Percentiles rank a stretch among this genome's conserved stretches.
Evolutionary conservation across 2,329 filamentous ascomycete genomes (phyloP).

Genomic region (Beauveria brongniartii): DNA sequence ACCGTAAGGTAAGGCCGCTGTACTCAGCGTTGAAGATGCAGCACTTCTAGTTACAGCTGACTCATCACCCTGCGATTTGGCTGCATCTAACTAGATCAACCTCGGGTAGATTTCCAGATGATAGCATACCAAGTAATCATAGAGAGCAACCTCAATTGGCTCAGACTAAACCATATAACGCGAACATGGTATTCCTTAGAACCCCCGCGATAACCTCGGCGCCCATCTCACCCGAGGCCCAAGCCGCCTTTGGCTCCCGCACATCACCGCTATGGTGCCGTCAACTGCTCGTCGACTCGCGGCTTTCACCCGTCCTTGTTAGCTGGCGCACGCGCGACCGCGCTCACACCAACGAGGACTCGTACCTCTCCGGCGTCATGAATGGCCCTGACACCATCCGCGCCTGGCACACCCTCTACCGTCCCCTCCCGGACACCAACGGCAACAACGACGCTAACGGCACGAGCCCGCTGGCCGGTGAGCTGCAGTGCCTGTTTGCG

Average conservation of each 20-base stretch:
- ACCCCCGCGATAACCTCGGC: not conserved
- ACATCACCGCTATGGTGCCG: slow-evolving; percentile 6
- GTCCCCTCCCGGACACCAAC: not conserved
- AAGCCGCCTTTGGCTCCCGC: not conserved
- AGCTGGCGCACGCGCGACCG: not conserved
- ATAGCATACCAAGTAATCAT: not conserved
- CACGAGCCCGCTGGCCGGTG: not conserved
- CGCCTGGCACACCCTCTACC: slow-evolving; percentile 5
- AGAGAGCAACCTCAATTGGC: not conserved
- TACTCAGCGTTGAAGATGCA: not conserved
- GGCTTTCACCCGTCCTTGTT: not conserved
- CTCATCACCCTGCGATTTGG: not conserved
- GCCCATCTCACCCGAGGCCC: not conserved
- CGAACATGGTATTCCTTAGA: not conserved
- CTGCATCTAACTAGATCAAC: not conserved
- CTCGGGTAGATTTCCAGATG: not conserved
- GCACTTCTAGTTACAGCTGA: not conserved
- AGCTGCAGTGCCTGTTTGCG: slow-evolving; percentile 5
- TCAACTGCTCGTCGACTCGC: slow-evolving; percentile 1
- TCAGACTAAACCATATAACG: no score
- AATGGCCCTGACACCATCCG: not conserved
- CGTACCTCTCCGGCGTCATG: not conserved
- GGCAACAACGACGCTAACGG: not conserved
- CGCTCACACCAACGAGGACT: not conserved
- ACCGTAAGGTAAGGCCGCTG: not conserved